Base-by-base conservation (phyloP, 129 eudicot genomes). In the Pseudognaphalium luteoalbum region DNA sequence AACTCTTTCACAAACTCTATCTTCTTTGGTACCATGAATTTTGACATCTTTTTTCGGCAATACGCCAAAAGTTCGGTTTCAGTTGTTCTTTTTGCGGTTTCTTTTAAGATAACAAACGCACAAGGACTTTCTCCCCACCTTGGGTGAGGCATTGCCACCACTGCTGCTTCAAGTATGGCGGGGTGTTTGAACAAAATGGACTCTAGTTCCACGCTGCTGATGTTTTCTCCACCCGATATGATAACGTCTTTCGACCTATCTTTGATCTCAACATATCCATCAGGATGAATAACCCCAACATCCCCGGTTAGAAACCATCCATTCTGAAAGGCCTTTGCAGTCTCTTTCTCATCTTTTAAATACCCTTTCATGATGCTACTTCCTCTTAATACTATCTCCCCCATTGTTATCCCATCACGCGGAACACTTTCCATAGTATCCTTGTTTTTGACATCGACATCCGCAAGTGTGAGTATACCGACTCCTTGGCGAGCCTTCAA, bases 81-180 rank as follows among this genome's bases (percentile, higher is more conserved):
- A 0, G 83, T 69, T 6, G 61, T 35, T 35, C n/a, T 68, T 42
- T 39, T 32, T 2, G 25, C 68, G 3, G 37, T 30, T 1, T 57
- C 50, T 63, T 73, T 85, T 54, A 87, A 10, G 3, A 66, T 71
- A 5, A 87, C 79, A 17, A 87, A 87, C 5, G 92, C 92, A 25
- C 92, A 87, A 1, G 88, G 92, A 15, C 85, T 87, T 71, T 87
- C 89, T 4, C 89, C 92, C 88, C 87, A 87, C 64, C 68, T 61
- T 0, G 85, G 81, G 28, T 87, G 87, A 12, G 92, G 87, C 92
- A 85, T 85, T 15, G 89, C 89, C 66, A 87, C 92, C 80, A 87
- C 89, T 0, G 89, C 89, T 9, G 87, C 89, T 28, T 87, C 92
- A 2, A 77, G 81, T 73, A 87, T 62, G 7, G 75, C 78, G 0